phyloP scores from a whole-genome alignment of 2,329 filamentous ascomycete species.

The Paecilomyces fulvus region DNA sequence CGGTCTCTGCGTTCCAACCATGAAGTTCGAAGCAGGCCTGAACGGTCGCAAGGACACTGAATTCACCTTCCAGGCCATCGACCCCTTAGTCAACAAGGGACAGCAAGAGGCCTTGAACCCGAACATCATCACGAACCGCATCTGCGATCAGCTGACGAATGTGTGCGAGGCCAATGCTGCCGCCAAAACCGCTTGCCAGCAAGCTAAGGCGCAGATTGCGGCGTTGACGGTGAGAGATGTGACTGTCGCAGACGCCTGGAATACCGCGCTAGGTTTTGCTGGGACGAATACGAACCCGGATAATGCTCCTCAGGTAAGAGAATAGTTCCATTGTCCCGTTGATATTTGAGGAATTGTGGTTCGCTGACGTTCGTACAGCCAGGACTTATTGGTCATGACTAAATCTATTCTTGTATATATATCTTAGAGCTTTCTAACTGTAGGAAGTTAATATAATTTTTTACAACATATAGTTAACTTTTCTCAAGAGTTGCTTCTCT shows the following conservation, averaged over 20 bases:
- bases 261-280: constrained; percentile 29
- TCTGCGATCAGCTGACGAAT: constrained; percentile 61
- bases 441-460: background rate
- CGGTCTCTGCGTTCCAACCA: constrained; percentile 42
- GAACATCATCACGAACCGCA: constrained; percentile 64
- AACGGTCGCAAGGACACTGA: constrained; percentile 46
- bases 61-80: constrained; percentile 60
- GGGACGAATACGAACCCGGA: constrained; percentile 6
- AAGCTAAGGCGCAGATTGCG: constrained; percentile 46
- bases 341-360: background rate
- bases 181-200: constrained; percentile 46
- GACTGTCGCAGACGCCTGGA: constrained; percentile 34
- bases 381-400: background rate
- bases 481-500: no score
- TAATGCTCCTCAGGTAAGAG: background rate
- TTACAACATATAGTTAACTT: no score
- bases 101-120: constrained; percentile 63
- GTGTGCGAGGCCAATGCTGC: constrained; percentile 56
- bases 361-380: background rate
- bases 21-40: constrained; percentile 50
- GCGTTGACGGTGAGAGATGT: constrained; percentile 34
- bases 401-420: background rate
- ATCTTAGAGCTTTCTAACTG: background rate
- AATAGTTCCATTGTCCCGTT: background rate
- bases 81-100: constrained; percentile 50